Percentiles rank a stretch among this genome's conserved stretches.
Evolutionary conservation across 495 filamentous ascomycete genomes (phyloP).

Genomic region (Hyaloscypha hepaticicola): DNA sequence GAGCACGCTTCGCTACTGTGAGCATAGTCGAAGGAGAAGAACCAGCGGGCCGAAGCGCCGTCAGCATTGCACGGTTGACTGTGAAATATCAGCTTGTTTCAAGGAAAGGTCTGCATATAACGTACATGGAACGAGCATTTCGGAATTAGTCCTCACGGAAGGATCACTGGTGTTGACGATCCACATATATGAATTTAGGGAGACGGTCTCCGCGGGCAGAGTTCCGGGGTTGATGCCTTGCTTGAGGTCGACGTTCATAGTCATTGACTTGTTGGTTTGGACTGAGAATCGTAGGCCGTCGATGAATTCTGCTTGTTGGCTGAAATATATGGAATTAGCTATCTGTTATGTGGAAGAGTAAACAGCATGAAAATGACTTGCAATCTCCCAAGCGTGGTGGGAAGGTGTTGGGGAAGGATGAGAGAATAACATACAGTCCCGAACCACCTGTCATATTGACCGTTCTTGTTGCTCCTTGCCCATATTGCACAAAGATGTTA

Average conservation of each 20-base stretch:
- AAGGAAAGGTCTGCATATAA: background rate
- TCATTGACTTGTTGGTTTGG: slow-evolving; percentile 12
- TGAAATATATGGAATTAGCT: background rate
- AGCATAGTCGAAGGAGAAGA: slow-evolving; percentile 30
- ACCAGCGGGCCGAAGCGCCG: slow-evolving; percentile 16
- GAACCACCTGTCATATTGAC: slow-evolving; percentile 25
- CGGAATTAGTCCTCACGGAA: slow-evolving; percentile 12
- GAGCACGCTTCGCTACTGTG: slow-evolving; percentile 26
- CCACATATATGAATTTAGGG: slow-evolving; percentile 27
- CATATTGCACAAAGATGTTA: slow-evolving; percentile 25
- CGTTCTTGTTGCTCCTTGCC: slow-evolving; percentile 22
- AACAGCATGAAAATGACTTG: too few relatives aligned
- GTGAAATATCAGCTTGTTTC: background rate
- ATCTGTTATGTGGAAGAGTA: too few relatives aligned
- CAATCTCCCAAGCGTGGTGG: background rate
- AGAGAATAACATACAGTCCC: background rate
- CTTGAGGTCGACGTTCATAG: slow-evolving; percentile 24
- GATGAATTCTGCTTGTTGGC: slow-evolving; percentile 26
- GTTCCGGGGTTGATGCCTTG: slow-evolving; percentile 22
- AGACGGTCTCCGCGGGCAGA: slow-evolving; percentile 19
- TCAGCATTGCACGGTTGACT: slow-evolving; percentile 30
- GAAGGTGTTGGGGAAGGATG: background rate
- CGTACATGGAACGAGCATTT: slow-evolving; percentile 28
- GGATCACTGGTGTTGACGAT: slow-evolving; percentile 25
- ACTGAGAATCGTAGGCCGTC: slow-evolving; percentile 26